A percentile compares a stretch with the other conserved stretches of the same genome.
These are phyloP conservation scores for Yamadazyma atlantica DNA, from an alignment of 1,139 yeast species.

Conservation along the genomic window DNA sequence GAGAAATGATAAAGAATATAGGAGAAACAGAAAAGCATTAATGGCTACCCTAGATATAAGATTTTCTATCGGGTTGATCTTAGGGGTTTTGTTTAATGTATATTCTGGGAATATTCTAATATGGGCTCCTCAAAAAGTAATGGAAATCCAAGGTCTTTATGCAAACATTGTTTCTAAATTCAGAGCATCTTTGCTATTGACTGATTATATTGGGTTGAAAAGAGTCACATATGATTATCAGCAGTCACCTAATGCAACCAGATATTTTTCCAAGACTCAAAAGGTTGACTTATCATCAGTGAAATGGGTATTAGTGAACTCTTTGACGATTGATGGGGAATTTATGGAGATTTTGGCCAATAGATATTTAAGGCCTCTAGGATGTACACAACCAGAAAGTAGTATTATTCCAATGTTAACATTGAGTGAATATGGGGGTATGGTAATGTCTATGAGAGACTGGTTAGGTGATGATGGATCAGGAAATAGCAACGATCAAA, in stretches of 20 bases:
- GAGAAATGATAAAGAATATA: slow-evolving; percentile 28
- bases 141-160: slow-evolving; percentile 83
- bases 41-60: slow-evolving; percentile 83
- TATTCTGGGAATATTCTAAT: slow-evolving; percentile 81
- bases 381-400: slow-evolving; percentile 73
- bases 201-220: slow-evolving; percentile 89
- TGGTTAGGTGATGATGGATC: slow-evolving; percentile 72
- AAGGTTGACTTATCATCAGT: slow-evolving; percentile 79
- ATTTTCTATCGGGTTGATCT: slow-evolving; percentile 82
- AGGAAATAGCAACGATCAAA: slow-evolving; percentile 34
- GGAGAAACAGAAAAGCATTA: slow-evolving; percentile 34
- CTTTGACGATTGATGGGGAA: slow-evolving; percentile 92
- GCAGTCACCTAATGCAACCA: slow-evolving; percentile 81
- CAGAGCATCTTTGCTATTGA: slow-evolving; percentile 70
- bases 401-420: slow-evolving; percentile 90
- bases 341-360: slow-evolving; percentile 89
- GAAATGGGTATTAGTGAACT: slow-evolving; percentile 87
- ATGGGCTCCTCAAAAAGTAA: slow-evolving; percentile 75
- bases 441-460: slow-evolving; percentile 88
- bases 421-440: slow-evolving; percentile 92
- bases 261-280: slow-evolving; percentile 74
- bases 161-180: slow-evolving; percentile 76
- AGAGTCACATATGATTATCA: slow-evolving; percentile 93
- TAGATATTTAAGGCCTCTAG: slow-evolving; percentile 87
- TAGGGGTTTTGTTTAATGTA: slow-evolving; percentile 78